A percentile compares a stretch with the other conserved stretches of the same genome.
These are phyloP conservation scores for Malus fusca DNA, from an alignment of 306 rosid genomes.

Conservation along the genomic window DNA sequence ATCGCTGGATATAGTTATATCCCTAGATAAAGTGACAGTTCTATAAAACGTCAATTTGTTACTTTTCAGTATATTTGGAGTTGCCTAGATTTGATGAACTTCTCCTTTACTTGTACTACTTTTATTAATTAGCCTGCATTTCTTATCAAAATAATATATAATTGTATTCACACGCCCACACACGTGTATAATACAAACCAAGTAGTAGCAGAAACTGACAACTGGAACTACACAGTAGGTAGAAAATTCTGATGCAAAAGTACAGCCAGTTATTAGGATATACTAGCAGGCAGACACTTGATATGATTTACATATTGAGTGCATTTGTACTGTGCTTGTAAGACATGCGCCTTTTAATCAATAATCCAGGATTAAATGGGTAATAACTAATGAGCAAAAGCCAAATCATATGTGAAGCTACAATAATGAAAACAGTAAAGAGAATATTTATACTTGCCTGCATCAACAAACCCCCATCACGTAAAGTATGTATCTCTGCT, in stretches of 20 bases:
- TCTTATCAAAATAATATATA: neutral
- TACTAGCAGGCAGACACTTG: neutral
- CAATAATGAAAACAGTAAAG: conserved; percentile 9
- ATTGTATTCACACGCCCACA: neutral
- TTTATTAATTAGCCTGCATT: neutral
- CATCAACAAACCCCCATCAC: conserved; percentile 97
- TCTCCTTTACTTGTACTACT: neutral
- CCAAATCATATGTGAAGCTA: neutral
- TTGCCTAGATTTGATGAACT: neutral
- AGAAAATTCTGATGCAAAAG: too few relatives aligned
- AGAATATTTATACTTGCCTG: conserved; percentile 64
- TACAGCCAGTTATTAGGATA: neutral
- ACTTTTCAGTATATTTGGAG: too few relatives aligned
- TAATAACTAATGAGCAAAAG: neutral
- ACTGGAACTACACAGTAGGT: neutral
- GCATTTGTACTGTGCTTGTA: neutral
- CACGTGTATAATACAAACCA: neutral
- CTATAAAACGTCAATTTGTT: neutral
- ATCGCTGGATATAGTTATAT: neutral
- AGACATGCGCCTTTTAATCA: neutral
- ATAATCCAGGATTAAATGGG: neutral
- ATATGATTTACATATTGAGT: neutral
- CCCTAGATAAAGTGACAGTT: neutral
- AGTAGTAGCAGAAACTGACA: neutral
- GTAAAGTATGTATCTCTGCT: conserved; percentile 96